A percentile compares a stretch with the other conserved stretches of the same genome.
These are phyloP conservation scores for Suhomyces kunorum DNA, from an alignment of 1,139 yeast species.

Conservation along the genomic window DNA sequence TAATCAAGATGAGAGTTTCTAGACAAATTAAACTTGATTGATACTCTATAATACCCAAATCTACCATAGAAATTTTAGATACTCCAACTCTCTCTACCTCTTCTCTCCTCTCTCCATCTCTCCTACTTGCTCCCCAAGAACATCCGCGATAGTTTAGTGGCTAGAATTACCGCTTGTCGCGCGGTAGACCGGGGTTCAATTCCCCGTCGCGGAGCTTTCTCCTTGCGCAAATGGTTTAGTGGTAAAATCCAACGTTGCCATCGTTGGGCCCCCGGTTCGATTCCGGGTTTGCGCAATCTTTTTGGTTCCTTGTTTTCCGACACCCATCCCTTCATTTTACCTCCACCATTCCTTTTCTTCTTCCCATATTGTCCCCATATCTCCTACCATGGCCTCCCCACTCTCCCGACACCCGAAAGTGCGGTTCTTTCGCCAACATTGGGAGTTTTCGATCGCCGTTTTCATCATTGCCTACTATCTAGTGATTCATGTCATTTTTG, in stretches of 20 bases:
- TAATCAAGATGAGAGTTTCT: too few relatives aligned
- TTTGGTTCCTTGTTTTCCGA: constrained; percentile 4
- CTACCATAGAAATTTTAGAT: too few relatives aligned
- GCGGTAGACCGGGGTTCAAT: constrained; percentile 71
- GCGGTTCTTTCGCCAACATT: constrained; percentile 16
- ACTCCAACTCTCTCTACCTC: too few relatives aligned
- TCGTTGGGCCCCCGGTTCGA: constrained; percentile 25
- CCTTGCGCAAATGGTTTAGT: constrained; percentile 22
- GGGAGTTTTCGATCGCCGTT: constrained; percentile 31
- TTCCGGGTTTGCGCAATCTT: constrained; percentile 21
- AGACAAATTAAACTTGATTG: too few relatives aligned
- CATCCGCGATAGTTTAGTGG: constrained; percentile 49
- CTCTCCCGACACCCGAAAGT: not conserved
- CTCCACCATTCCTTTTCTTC: not conserved
- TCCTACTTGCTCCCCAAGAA: not conserved
- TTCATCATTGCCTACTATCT: constrained; percentile 27
- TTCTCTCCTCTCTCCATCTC: not conserved
- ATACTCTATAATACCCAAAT: too few relatives aligned
- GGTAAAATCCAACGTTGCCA: constrained; percentile 24
- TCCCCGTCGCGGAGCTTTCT: constrained; percentile 62
- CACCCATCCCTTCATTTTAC: not conserved
- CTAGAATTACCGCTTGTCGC: constrained; percentile 53
- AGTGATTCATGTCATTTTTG: constrained; percentile 17
- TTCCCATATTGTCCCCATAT: not conserved
- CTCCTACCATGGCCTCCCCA: too few relatives aligned